Evolutionary conservation across 345 rosid genomes (phyloP), one percentile per base, ranked within the genome.

Genomic region (Citrus hindsii): DNA sequence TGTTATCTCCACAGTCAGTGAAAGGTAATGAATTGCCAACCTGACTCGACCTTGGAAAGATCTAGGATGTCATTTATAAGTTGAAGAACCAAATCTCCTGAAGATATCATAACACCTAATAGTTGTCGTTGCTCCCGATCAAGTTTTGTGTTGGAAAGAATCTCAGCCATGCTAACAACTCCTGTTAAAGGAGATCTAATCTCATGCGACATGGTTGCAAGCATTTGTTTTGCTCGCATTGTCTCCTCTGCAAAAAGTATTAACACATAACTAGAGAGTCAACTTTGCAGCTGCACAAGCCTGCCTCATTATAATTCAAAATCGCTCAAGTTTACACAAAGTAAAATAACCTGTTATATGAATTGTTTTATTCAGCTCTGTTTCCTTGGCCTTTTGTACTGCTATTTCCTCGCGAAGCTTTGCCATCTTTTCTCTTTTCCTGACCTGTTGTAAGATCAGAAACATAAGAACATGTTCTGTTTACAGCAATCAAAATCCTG

Each of bases 21-120:
- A 63, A 19, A 55, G 37, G 75, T 64, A 37, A 62, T 33, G 68
- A 68, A 63, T 56, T 33, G 46, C 74, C 16, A 71, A 88, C 99
- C 99, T 83, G 99, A 94, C 84, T 96, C 99, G 53, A 96, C 97
- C 87, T 96, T 96, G 60, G 99, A 94, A 83, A 96, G 98, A 84
- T 96, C 99, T 76, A 96, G 99, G 76, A 96, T 94, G 65, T 96
- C 97, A 53, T 96, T 94, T 72, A 96, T 90, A 40, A 96, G 91
- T 77, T 96, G 99, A 84, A 96, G 97, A 73, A 94, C 98, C 70
- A 94, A 83, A 82, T 96, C 99, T 19, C 99, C 99, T 5, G 99
- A 96, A 69, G 99, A 96, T 40, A 96, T 86, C 98, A 96, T 96
- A 53, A 96, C 98, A 77, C 85, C 90, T 87, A 96, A 76, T 70